A percentile compares a stretch with the other conserved stretches of the same genome.
phyloP scores from a whole-genome alignment of 2,329 filamentous ascomycete species.

The Ophiosphaerella korrae region DNA sequence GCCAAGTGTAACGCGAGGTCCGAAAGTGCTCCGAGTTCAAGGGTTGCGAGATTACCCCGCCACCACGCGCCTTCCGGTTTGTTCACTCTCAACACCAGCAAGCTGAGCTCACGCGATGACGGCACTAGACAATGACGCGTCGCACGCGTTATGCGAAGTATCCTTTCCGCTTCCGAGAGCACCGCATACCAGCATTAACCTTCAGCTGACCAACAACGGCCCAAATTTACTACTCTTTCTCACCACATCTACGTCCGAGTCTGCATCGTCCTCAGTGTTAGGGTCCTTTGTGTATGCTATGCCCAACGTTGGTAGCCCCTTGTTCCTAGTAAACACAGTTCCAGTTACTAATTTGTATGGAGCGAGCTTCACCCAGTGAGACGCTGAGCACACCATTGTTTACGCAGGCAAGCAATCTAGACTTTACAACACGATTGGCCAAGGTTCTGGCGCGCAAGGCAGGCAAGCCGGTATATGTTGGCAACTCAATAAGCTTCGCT shows the following conservation, averaged over 20 bases:
- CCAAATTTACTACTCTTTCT: conserved; percentile 63
- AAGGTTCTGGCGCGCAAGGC: conserved; percentile 79
- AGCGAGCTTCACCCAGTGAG: conserved; percentile 56
- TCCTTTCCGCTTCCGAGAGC: conserved; percentile 63
- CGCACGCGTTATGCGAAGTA: conserved; percentile 56
- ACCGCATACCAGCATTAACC: conserved; percentile 62
- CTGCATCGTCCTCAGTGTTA: conserved; percentile 53
- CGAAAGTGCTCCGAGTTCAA: conserved; percentile 3
- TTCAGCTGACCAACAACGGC: conserved; percentile 61
- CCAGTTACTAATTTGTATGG: conserved; percentile 10
- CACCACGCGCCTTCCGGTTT: background rate
- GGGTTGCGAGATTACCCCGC: conserved; percentile 4
- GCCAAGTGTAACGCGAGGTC: background rate
- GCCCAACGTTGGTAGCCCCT: conserved; percentile 70
- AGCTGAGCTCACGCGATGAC: conserved; percentile 20
- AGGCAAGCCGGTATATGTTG: conserved; percentile 81
- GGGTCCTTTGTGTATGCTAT: conserved; percentile 94
- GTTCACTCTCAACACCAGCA: conserved; percentile 1
- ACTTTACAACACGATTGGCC: conserved; percentile 85
- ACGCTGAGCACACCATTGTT: conserved; percentile 81
- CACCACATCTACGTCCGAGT: conserved; percentile 55
- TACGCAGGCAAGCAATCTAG: conserved; percentile 73
- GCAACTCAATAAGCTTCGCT: conserved; percentile 81
- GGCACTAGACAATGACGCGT: conserved; percentile 14
- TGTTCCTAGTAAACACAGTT: background rate